These are phyloP conservation scores for Draba incana DNA, from an alignment of 345 rosid genomes.

Conservation along the genomic window DNA sequence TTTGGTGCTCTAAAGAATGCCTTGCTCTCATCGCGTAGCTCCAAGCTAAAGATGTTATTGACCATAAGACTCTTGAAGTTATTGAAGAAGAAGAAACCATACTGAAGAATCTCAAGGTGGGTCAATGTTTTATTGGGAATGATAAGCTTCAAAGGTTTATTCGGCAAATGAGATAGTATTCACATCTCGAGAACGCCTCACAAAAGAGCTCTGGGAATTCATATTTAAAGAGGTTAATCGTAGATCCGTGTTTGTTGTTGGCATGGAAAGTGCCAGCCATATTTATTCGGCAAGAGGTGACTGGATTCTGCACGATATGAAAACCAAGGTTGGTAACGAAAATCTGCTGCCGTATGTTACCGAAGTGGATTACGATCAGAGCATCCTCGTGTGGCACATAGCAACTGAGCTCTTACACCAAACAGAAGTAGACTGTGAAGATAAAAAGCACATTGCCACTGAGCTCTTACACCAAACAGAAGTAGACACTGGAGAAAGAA, in stretches of 20 bases:
- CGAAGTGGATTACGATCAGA: conserved; percentile 42
- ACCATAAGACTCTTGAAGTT: conserved; percentile 33
- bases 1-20: conserved; percentile 1
- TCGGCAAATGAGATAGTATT: conserved; percentile 35
- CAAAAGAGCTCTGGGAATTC: conserved; percentile 47
- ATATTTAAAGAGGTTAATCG: conserved; percentile 45
- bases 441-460: conserved; percentile 47
- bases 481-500: neutral
- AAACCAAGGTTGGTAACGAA: neutral
- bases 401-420: conserved; percentile 22
- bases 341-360: conserved; percentile 39
- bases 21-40: conserved; percentile 24
- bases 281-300: conserved; percentile 54
- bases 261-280: conserved; percentile 42
- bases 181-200: conserved; percentile 43
- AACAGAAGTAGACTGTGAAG: neutral
- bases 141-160: conserved; percentile 10
- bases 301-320: conserved; percentile 39
- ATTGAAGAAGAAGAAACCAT: conserved; percentile 20
- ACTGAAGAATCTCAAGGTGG: conserved; percentile 9
- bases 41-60: conserved; percentile 34
- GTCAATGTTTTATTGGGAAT: neutral
- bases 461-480: conserved; percentile 22
- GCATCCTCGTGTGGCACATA: conserved; percentile 52
- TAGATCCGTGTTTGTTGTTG: conserved; percentile 39